Base-by-base conservation (phyloP, 202 grass and related monocot genomes). In the Digitaria exilis region DNA sequence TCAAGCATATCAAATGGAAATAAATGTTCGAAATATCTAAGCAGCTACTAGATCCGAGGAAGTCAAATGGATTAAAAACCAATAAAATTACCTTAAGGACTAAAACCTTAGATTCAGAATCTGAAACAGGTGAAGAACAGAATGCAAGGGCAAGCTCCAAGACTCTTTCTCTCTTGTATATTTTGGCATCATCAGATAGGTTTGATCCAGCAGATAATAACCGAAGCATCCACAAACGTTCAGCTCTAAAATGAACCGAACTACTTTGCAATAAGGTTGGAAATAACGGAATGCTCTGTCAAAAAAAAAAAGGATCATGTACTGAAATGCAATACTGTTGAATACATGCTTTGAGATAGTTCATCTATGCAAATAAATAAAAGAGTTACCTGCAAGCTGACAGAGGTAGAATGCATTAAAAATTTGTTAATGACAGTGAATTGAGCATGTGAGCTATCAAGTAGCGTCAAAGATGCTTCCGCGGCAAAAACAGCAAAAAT, bases 161-260 rank as follows among this genome's bases (percentile, higher is more conserved):
- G 62, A 88, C 71, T 85, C 52, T 74, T 76, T 81, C 90, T 82
- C 49, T 93, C 80, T 80, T 93, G 77, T 86, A 98, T 88, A 95
- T 90, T 70, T 88, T 90, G 61, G 95, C 95, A 91, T 98, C 95
- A 66, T 93, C 88, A 63, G 72, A 31, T 86, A 88, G 61, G 82
- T 98, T 98, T 81, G 88, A 85, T 66, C 95, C 95, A 85, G 92
- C 86, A 79, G 88, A 93, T 88, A 98, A 75, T 86, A 98, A 88
- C 34, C 82, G 90, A 93, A 97, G 90, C 71, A 97, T 97, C 92
- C 95, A 95, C 69, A 90, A 61, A 18, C 73, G 90, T 58, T 97
- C 92, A 80, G 87, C 84, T 82, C 85, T 93, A 86, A 97, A 97
- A 90, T 97, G 88, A 63, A 93, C 80, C 34, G 88, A 89, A 84